Conservation (phyloP, 768 basidiomycete genomes). For the Mrakia frigida region DNA sequence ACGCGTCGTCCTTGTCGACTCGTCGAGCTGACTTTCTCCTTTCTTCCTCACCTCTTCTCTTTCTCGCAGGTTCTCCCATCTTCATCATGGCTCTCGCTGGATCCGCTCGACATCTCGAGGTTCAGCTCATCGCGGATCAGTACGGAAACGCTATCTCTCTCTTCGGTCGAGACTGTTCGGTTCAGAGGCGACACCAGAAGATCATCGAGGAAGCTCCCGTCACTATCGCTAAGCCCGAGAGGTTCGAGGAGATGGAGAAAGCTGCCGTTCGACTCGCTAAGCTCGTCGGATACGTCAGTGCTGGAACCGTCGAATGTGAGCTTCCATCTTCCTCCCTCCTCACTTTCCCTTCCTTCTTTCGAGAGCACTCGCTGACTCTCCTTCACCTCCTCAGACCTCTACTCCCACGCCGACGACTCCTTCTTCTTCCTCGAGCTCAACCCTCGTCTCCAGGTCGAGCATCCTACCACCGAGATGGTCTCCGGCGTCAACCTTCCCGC, state of each 20-base stretch:
- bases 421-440: constrained; percentile 99
- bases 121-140: constrained; percentile 96
- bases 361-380: constrained; percentile 11
- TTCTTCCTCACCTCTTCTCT: background rate
- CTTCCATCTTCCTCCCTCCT: constrained; percentile 25
- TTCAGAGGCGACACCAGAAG: constrained; percentile 98
- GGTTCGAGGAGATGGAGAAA: constrained; percentile 96
- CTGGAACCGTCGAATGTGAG: constrained; percentile 95
- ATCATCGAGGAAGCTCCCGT: constrained; percentile 99
- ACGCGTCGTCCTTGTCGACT: no score
- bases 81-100: constrained; percentile 99
- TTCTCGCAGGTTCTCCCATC: constrained; percentile 73
- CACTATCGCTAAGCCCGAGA: constrained; percentile 86
- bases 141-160: constrained; percentile 98
- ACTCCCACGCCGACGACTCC: constrained; percentile 83
- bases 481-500: constrained; percentile 96
- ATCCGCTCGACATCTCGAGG: constrained; percentile 93
- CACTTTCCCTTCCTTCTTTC: constrained; percentile 28
- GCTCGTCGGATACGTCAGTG: constrained; percentile 96
- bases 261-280: constrained; percentile 99
- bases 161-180: constrained; percentile 98
- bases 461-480: constrained; percentile 99
- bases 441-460: constrained; percentile 98
- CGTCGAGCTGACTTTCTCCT: constrained; percentile 15
- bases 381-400: constrained; percentile 61